A percentile compares a stretch with the other conserved stretches of the same genome.
Conservation (phyloP, 1,284 basidiomycete genomes). For the Malassezia yamatoensis region DNA sequence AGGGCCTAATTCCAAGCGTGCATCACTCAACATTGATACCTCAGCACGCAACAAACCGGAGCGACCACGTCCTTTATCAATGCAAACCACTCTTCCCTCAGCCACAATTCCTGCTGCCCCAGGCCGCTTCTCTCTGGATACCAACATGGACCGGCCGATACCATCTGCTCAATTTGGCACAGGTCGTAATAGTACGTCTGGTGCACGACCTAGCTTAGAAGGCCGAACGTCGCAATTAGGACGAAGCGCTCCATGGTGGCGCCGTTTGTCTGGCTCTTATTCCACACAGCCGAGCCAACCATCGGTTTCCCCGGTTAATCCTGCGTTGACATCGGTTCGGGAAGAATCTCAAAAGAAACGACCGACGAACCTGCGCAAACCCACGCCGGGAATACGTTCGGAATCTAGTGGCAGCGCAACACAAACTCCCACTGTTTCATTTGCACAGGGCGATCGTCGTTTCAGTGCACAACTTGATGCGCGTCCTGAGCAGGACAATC, state of each 20-base stretch:
- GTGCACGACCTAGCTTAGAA: not conserved
- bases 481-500: not conserved
- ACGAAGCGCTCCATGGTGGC: slow-evolving; percentile 10
- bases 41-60: not conserved
- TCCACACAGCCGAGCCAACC: not conserved
- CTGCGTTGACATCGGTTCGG: not conserved
- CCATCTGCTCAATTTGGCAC: not conserved
- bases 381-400: not conserved
- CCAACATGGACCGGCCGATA: slow-evolving; percentile 1
- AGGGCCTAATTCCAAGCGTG: not conserved
- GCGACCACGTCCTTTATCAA: slow-evolving; percentile 10
- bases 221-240: not conserved
- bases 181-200: not conserved
- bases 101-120: not conserved
- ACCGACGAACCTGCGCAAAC: not conserved
- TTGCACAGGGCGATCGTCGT: not conserved
- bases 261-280: slow-evolving; percentile 7
- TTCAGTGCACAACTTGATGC: not conserved
- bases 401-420: not conserved
- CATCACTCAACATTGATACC: not conserved
- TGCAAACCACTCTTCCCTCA: slow-evolving; percentile 7
- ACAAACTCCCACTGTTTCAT: not conserved
- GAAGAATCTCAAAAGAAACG: not conserved
- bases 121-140: slow-evolving; percentile 12
- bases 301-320: not conserved